Evolutionary conservation across 2,329 filamentous ascomycete genomes (phyloP).

Genomic region (Paraphaeosphaeria minitans): DNA sequence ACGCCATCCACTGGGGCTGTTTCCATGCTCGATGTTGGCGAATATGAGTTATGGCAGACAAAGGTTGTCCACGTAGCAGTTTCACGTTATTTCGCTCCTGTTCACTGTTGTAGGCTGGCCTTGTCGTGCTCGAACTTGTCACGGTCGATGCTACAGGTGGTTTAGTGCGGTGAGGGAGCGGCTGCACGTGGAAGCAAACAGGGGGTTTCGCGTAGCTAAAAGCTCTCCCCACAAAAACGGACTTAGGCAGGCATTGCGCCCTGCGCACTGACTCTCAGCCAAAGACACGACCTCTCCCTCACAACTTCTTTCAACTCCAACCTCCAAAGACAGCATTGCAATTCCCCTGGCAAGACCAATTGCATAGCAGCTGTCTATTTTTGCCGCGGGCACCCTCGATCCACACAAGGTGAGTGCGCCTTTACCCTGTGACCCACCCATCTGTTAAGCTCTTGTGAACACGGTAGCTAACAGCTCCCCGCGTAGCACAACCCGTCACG

Average conservation of each 20-base stretch:
- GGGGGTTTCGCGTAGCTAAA: slow-evolving; percentile 20
- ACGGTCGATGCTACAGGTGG: too few relatives aligned
- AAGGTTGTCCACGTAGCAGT: background rate
- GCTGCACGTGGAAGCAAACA: slow-evolving; percentile 13
- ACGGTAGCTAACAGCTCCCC: slow-evolving; percentile 34
- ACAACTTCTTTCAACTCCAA: background rate
- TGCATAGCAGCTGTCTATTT: slow-evolving; percentile 4
- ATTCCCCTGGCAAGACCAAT: slow-evolving; percentile 8
- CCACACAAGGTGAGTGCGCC: slow-evolving; percentile 7
- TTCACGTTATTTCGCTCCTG: too few relatives aligned
- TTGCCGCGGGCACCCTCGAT: background rate
- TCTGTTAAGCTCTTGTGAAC: slow-evolving; percentile 22
- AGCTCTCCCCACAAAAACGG: slow-evolving; percentile 21
- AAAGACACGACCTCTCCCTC: slow-evolving; percentile 14
- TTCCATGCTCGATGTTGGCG: background rate
- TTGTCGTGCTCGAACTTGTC: too few relatives aligned
- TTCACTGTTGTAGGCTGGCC: background rate
- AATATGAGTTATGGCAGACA: background rate
- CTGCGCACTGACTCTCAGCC: slow-evolving; percentile 8
- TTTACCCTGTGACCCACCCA: slow-evolving; percentile 12
- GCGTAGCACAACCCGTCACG: slow-evolving; percentile 20
- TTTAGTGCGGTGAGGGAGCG: background rate
- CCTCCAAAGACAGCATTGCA: slow-evolving; percentile 1
- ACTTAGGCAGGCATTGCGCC: too few relatives aligned
- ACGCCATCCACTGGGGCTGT: background rate